Evolutionary conservation across 2,329 filamentous ascomycete genomes (phyloP).

Genomic region (Alternaria hordeiaustralica): DNA sequence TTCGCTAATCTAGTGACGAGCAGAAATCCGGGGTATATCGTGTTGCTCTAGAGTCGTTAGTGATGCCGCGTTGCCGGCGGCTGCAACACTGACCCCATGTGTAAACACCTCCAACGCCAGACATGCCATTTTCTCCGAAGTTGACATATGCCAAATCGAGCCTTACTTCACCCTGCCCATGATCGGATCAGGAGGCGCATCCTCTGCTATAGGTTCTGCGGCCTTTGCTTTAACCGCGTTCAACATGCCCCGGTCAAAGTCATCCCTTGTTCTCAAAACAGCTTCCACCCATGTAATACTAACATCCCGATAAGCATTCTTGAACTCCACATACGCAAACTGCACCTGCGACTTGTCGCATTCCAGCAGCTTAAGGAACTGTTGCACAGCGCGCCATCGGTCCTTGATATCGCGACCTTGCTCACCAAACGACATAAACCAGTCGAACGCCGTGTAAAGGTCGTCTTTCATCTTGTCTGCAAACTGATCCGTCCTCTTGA

Average conservation of each 20-base stretch:
- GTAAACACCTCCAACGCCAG: constrained; percentile 7
- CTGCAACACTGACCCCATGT: constrained; percentile 1
- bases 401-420: constrained; percentile 74
- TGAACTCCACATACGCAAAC: constrained; percentile 82
- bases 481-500: constrained; percentile 85
- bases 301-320: constrained; percentile 88
- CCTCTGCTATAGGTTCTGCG: constrained; percentile 81
- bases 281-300: constrained; percentile 96
- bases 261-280: constrained; percentile 83
- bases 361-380: constrained; percentile 78
- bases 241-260: constrained; percentile 91
- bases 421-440: constrained; percentile 68
- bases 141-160: neutral
- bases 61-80: neutral
- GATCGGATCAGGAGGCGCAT: constrained; percentile 78
- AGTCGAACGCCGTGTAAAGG: constrained; percentile 86
- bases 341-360: constrained; percentile 76
- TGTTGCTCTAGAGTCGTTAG: constrained; percentile 5
- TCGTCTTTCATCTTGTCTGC: constrained; percentile 94
- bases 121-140: neutral
- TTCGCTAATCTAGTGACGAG: constrained; percentile 6
- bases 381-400: constrained; percentile 90
- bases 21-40: constrained; percentile 6
- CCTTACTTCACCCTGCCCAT: constrained; percentile 86
- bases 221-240: constrained; percentile 86